These are phyloP conservation scores for Symmetrospora coprosmae DNA, from an alignment of 768 basidiomycete genomes.

Conservation along the genomic window DNA sequence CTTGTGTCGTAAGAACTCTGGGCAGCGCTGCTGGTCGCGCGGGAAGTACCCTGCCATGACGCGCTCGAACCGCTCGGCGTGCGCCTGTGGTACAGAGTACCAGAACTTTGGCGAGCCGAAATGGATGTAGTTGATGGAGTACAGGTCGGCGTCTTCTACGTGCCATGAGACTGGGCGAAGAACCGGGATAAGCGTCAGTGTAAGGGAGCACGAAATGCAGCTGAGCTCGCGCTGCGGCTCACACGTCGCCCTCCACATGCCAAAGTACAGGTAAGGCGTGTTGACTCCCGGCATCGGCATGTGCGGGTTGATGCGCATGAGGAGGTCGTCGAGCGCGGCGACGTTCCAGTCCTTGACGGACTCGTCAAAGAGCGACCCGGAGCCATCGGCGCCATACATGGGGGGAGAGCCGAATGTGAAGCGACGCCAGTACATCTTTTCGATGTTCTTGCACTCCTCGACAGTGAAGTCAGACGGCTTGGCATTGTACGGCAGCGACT, in stretches of 20 bases:
- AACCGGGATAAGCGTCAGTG: background rate
- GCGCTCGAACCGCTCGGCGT: constrained; percentile 66
- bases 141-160: constrained; percentile 98
- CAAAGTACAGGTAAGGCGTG: constrained; percentile 92
- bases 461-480: constrained; percentile 62
- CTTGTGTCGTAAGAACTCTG: constrained; percentile 92
- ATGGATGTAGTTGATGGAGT: constrained; percentile 97
- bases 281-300: constrained; percentile 85
- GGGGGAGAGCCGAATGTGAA: constrained; percentile 75
- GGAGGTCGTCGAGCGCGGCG: constrained; percentile 69
- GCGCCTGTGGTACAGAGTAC: constrained; percentile 86
- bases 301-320: constrained; percentile 61
- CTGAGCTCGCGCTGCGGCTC: constrained; percentile 38
- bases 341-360: constrained; percentile 82
- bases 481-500: constrained; percentile 42
- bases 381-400: constrained; percentile 93
- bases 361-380: constrained; percentile 48
- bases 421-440: constrained; percentile 82
- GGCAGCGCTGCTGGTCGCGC: constrained; percentile 64
- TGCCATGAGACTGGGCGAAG: constrained; percentile 50
- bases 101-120: constrained; percentile 90
- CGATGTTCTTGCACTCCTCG: constrained; percentile 73
- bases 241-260: constrained; percentile 98
- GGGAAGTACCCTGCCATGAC: constrained; percentile 76
- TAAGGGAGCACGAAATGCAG: background rate